Percentiles rank a stretch among this genome's conserved stretches.
These are phyloP conservation scores for Pestalotiopsis sp. DNA, from an alignment of 2,329 filamentous ascomycete genomes.

Conservation along the genomic window DNA sequence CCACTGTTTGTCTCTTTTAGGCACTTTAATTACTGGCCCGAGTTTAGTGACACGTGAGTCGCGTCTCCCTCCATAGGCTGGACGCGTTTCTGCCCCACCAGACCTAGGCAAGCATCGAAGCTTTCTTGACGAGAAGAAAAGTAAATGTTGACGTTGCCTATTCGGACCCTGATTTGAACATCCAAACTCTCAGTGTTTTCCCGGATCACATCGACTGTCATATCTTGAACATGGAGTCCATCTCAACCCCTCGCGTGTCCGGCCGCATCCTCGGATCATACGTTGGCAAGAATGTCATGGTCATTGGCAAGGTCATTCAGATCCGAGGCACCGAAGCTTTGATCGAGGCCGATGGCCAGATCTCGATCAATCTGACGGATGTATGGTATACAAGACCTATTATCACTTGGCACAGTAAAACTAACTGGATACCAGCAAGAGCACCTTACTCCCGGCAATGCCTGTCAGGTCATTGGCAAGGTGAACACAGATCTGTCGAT, in stretches of 20 bases:
- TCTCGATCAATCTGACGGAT: slow-evolving; percentile 75
- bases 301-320: slow-evolving; percentile 83
- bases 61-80: background rate
- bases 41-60: background rate
- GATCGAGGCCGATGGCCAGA: slow-evolving; percentile 78
- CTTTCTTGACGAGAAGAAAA: background rate
- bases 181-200: background rate
- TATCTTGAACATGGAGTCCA: slow-evolving; percentile 64
- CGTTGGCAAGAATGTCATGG: slow-evolving; percentile 74
- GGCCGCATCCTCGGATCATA: slow-evolving; percentile 79
- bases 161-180: background rate
- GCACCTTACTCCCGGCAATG: slow-evolving; percentile 70
- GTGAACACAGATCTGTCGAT: slow-evolving; percentile 74
- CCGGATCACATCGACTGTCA: background rate
- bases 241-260: slow-evolving; percentile 78
- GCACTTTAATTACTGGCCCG: background rate
- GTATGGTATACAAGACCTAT: slow-evolving; percentile 47
- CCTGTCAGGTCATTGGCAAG: slow-evolving; percentile 78
- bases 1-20: background rate
- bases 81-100: background rate
- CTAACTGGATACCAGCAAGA: slow-evolving; percentile 56
- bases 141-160: background rate
- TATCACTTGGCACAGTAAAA: background rate
- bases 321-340: slow-evolving; percentile 80
- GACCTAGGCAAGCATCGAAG: background rate